Base-by-base conservation (phyloP, 768 basidiomycete species). In the Coprinopsis cinerea region DNA sequence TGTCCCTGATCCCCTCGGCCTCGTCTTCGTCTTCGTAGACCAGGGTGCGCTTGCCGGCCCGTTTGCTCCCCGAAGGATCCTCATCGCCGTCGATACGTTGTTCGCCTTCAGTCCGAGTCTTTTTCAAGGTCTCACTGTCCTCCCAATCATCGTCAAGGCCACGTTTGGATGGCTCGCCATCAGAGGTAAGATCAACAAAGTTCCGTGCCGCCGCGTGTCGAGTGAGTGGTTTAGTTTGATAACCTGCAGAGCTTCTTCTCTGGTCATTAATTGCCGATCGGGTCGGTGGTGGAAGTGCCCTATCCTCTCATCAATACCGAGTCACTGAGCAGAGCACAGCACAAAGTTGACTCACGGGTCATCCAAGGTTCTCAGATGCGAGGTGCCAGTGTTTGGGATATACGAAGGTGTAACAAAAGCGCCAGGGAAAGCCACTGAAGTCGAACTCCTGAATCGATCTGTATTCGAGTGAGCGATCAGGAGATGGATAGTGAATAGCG, bases 11-110 rank as follows among this genome's bases (percentile, higher is more conserved):
- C 32, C 62, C 54, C 35, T 73, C 73, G n/a, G n/a, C n/a, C n/a
- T 69, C 63, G 20, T 66, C 64, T 15, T 75, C 77, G 18, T 79
- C 76, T 26, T 73, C 71, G 22, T 68, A 67, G 24, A 68, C 74
- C 30, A 76, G 62, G 37, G 65, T 69, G 45, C 81, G 75, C 61
- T 81, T 82, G 37, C 73, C 70, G 9, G 73, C 75, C 49, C 79
- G 75, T 51, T 64, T 69, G 25, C 64, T 46, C 69, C 70, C 64
- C 61, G 71, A 75, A 22, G 68, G 66, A 52, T 76, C 74, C 56
- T 76, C 76, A 37, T 75, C 74, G 11, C 69, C 75, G 55, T 76
- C 73, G 49, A 71, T 70, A 45, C 70, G 60, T 18, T 75, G 73
- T 39, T 76, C 72, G 30, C 64, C 71, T 41, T 77, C 77, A n/a